These are phyloP conservation scores for Trypanosoma cruzi DNA, from an alignment of 208 protist species.

Conservation along the genomic window DNA sequence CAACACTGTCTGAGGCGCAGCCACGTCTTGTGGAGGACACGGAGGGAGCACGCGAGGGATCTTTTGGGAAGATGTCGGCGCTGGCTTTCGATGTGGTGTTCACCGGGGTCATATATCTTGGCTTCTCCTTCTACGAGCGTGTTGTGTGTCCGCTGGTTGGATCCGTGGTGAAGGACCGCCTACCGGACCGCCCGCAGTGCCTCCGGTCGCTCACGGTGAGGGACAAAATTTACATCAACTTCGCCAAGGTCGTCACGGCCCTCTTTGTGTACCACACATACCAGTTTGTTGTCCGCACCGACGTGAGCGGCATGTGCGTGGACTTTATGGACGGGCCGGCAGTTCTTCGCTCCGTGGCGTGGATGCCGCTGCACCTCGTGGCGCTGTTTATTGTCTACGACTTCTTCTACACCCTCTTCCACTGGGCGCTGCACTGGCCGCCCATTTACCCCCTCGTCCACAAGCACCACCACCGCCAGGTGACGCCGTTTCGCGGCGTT, in stretches of 20 bases:
- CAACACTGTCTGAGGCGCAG: too few species aligned
- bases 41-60: neutral
- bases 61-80: neutral
- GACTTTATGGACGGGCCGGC: constrained; percentile 34
- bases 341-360: constrained; percentile 37
- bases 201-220: constrained; percentile 45
- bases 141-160: constrained; percentile 53
- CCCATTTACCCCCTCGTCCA: constrained; percentile 85
- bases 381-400: constrained; percentile 87
- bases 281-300: constrained; percentile 42
- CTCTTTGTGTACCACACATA: constrained; percentile 73
- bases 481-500: constrained; percentile 88
- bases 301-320: constrained; percentile 48
- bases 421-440: constrained; percentile 88
- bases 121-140: constrained; percentile 66
- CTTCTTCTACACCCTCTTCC: constrained; percentile 91
- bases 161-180: constrained; percentile 35
- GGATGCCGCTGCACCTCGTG: constrained; percentile 61
- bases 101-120: constrained; percentile 46
- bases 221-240: constrained; percentile 60
- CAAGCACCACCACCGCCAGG: constrained; percentile 93
- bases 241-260: constrained; percentile 55
- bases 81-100: constrained; percentile 32
- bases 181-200: constrained; percentile 43
- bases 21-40: neutral